A percentile compares a stretch with the other conserved stretches of the same genome.
Evolutionary conservation across 2,329 filamentous ascomycete species (phyloP).

Genomic region (Apiospora aurea): DNA sequence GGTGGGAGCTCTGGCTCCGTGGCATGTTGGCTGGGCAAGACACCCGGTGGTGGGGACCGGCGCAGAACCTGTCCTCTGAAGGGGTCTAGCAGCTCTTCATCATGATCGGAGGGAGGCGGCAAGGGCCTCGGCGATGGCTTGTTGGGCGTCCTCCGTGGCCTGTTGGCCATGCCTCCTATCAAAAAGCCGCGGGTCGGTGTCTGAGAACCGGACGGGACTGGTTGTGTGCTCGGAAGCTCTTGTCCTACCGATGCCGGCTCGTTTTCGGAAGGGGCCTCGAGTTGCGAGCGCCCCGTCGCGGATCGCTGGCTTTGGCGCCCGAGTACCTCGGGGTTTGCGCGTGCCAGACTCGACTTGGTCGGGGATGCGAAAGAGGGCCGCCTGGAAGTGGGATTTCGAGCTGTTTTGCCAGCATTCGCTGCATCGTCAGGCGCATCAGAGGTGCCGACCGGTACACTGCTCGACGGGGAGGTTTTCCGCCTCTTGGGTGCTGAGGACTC

Average conservation of each 20-base stretch:
- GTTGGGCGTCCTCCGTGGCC: slow-evolving; percentile 49
- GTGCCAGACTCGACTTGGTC: slow-evolving; percentile 68
- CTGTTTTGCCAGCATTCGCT: background rate
- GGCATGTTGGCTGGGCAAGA: slow-evolving; percentile 39
- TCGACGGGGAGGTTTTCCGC: slow-evolving; percentile 66
- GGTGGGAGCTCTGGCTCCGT: slow-evolving; percentile 68
- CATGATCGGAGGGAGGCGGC: slow-evolving; percentile 52
- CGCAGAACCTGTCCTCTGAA: slow-evolving; percentile 47
- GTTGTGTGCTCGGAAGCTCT: slow-evolving; percentile 1
- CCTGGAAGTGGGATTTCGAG: slow-evolving; percentile 26
- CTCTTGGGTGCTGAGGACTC: slow-evolving; percentile 68
- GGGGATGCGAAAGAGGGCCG: slow-evolving; percentile 72
- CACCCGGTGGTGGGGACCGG: slow-evolving; percentile 46
- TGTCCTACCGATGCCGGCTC: background rate
- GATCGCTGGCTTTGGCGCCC: slow-evolving; percentile 47
- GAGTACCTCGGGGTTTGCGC: slow-evolving; percentile 66
- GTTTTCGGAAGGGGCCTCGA: slow-evolving; percentile 25
- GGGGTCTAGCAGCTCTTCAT: slow-evolving; percentile 52
- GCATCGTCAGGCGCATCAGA: background rate
- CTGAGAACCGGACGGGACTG: slow-evolving; percentile 21
- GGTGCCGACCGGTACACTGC: slow-evolving; percentile 44
- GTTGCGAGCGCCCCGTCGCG: slow-evolving; percentile 31
- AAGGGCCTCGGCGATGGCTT: slow-evolving; percentile 55
- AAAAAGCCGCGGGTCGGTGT: slow-evolving; percentile 25
- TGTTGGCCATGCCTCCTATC: slow-evolving; percentile 39